phyloP scores from a whole-genome alignment of 371 early-diverging fungal genomes.

The Hamiltosporidium magnivora region DNA sequence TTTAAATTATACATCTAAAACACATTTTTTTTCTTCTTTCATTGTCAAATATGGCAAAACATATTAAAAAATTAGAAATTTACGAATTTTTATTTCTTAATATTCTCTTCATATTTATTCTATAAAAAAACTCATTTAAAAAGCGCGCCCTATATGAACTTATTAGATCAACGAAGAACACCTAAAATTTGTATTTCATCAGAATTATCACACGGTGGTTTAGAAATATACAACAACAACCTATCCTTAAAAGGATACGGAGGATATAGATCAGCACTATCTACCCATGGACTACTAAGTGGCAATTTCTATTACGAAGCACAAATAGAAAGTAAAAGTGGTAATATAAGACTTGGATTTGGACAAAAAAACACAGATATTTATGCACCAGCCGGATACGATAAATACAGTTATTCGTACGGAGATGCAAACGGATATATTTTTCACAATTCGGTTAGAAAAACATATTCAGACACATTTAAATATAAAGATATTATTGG shows the following conservation, averaged over 20 bases:
- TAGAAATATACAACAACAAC: not conserved
- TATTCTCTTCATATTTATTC: too few relatives aligned
- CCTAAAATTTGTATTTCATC: too few relatives aligned
- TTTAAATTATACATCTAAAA: too few relatives aligned
- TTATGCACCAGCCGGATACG: not conserved
- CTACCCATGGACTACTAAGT: not conserved
- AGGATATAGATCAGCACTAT: conserved; percentile 4
- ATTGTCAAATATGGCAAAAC: too few relatives aligned
- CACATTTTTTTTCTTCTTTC: too few relatives aligned
- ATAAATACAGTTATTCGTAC: not conserved
- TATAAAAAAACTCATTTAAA: too few relatives aligned
- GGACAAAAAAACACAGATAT: not conserved
- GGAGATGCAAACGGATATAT: not conserved
- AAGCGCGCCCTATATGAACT: too few relatives aligned
- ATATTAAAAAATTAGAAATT: too few relatives aligned
- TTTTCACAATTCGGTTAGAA: not conserved
- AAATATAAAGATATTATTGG: not conserved
- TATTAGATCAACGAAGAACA: too few relatives aligned
- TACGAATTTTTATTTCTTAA: too few relatives aligned
- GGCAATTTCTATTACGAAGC: not conserved
- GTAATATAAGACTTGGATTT: not conserved
- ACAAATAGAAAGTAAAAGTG: not conserved
- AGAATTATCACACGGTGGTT: too few relatives aligned
- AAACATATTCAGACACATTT: not conserved
- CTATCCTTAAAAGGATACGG: conserved; percentile 1